Conservation (phyloP, 306 rosid species). For the Trifolium repens region DNA sequence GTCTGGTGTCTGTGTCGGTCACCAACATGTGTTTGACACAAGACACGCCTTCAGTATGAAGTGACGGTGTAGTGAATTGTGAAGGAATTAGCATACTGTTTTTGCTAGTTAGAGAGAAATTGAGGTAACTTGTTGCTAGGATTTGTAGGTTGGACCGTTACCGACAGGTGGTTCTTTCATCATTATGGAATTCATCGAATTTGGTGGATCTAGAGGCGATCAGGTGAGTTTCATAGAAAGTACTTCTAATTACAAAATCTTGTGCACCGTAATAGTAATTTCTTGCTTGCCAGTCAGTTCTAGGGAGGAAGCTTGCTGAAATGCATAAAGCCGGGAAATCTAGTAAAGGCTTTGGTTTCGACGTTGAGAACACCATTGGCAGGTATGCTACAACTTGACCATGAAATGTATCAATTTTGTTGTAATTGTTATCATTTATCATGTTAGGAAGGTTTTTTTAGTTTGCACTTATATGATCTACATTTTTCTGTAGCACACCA, state of each 20-base stretch:
- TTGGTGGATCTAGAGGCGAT: slow-evolving; percentile 74
- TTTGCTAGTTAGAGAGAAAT: slow-evolving; percentile 23
- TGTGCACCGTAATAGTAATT: slow-evolving; percentile 30
- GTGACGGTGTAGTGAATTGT: neutral
- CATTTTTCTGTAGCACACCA: slow-evolving; percentile 68
- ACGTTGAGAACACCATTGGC: slow-evolving; percentile 89
- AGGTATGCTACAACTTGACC: slow-evolving; percentile 53
- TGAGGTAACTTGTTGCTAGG: slow-evolving; percentile 40
- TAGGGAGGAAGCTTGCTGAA: slow-evolving; percentile 91
- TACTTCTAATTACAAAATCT: slow-evolving; percentile 23
- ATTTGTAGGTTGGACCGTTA: slow-evolving; percentile 79
- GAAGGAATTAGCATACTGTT: neutral
- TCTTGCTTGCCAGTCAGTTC: slow-evolving; percentile 62
- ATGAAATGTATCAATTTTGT: slow-evolving; percentile 19
- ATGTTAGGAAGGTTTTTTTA: neutral
- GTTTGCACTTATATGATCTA: slow-evolving; percentile 9
- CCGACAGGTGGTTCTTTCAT: slow-evolving; percentile 92
- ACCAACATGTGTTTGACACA: neutral
- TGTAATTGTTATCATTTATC: slow-evolving; percentile 4
- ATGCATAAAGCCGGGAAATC: slow-evolving; percentile 94
- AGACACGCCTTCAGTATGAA: neutral
- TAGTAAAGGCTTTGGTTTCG: slow-evolving; percentile 81
- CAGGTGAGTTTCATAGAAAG: slow-evolving; percentile 63
- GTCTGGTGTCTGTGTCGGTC: neutral
- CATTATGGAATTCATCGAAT: slow-evolving; percentile 89